Evolutionary conservation across 192 early-diverging fungal genomes (phyloP).

Genomic region (Backusella luteola): DNA sequence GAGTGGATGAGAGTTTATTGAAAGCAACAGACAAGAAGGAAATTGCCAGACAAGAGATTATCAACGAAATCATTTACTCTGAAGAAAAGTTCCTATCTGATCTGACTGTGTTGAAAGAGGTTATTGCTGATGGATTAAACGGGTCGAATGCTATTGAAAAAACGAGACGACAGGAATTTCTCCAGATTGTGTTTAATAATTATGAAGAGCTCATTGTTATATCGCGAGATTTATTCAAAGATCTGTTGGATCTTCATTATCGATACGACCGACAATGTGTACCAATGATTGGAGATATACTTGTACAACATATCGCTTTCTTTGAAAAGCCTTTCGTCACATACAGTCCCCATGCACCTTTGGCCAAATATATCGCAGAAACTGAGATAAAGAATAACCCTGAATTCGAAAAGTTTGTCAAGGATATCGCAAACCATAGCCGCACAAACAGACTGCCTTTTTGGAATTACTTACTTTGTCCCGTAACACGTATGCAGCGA

Average conservation of each 20-base stretch:
- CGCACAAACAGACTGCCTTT: slow-evolving; percentile 26
- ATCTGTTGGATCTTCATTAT: slow-evolving; percentile 53
- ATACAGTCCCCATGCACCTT: slow-evolving; percentile 82
- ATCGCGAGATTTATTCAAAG: slow-evolving; percentile 59
- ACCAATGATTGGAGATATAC: slow-evolving; percentile 80
- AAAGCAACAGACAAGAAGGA: slow-evolving; percentile 74
- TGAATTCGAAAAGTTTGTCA: slow-evolving; percentile 72
- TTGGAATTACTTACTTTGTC: slow-evolving; percentile 60
- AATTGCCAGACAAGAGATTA: slow-evolving; percentile 89
- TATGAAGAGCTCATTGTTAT: slow-evolving; percentile 29
- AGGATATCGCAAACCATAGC: slow-evolving; percentile 29
- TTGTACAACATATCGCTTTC: slow-evolving; percentile 66
- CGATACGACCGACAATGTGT: slow-evolving; percentile 59
- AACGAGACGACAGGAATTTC: slow-evolving; percentile 63
- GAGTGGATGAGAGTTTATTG: slow-evolving; percentile 70
- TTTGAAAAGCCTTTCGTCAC: slow-evolving; percentile 73
- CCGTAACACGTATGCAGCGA: slow-evolving; percentile 82
- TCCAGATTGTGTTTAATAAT: slow-evolving; percentile 78
- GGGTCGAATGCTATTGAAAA: slow-evolving; percentile 18
- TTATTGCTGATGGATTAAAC: slow-evolving; percentile 2
- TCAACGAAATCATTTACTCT: slow-evolving; percentile 89
- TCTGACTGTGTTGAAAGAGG: slow-evolving; percentile 75
- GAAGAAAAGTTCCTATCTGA: slow-evolving; percentile 92
- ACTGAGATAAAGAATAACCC: slow-evolving; percentile 67
- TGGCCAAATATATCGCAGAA: slow-evolving; percentile 78